Evolutionary conservation across 495 filamentous ascomycete species (phyloP), one percentile per base, ranked within the genome.

Genomic region (Pyronema omphalodes): DNA sequence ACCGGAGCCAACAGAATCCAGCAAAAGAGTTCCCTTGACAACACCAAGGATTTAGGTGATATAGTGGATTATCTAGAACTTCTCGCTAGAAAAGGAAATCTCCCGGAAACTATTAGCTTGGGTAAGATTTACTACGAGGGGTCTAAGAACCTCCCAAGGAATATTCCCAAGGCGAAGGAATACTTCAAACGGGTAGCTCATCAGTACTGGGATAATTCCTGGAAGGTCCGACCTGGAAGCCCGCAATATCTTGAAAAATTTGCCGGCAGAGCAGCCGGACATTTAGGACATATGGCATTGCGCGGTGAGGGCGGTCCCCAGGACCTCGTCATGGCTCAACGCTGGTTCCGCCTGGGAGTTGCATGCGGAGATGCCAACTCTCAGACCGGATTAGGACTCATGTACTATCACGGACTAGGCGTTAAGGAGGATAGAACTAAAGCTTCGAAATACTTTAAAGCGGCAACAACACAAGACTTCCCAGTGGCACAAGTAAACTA

Each of bases 61-160:
- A 79, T 96, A 14, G 75, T 96, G 52, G 91, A 99, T 66, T 99
- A 93, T 59, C 70, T 95, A 60, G 88, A 95, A 65, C 71, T 96
- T 50, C 82, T 95, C 79, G 88, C 88, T 6, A 78, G 86, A 55
- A 95, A 95, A 63, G 88, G 88, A 6, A 87, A 96, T 59, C 75
- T 93, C 57, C 91, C 87, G 61, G 86, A 91, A 3, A 93, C 86
- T 0, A 94, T 87, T 66, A 88, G 81, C 52, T 72, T 98, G 0
- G 91, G 84, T 15, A 79, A 83, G 54, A 77, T 95, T 55, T 80
- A 94, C 60, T 96, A 95, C 60, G 89, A 96, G 55, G 91, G 91
- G 0, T 79, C 84, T 18, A 75, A 81, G 55, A 78, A 78, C 8
- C 68, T 94, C 40, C 78, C 82, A 36, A 75, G 80, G 29, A 83